phyloP scores from a whole-genome alignment of 1,284 basidiomycete species.

The Malassezia dermatis region DNA sequence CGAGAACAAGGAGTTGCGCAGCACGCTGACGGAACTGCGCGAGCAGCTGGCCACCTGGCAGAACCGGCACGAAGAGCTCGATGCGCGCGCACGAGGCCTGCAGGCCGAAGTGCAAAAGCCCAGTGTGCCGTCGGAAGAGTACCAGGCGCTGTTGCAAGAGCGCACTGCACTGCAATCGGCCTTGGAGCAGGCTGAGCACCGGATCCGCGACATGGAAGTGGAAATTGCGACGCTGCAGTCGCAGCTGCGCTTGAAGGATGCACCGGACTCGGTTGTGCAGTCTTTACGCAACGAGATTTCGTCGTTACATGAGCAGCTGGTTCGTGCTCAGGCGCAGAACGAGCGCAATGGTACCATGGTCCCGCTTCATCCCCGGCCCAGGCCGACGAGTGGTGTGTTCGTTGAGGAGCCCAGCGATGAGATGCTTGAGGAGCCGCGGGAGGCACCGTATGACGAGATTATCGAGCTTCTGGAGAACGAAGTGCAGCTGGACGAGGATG shows the following conservation, averaged over 20 bases:
- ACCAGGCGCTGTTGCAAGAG: constrained; percentile 64
- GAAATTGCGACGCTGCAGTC: constrained; percentile 61
- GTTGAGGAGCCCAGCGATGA: background rate
- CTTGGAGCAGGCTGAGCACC: constrained; percentile 65
- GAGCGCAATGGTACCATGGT: constrained; percentile 44
- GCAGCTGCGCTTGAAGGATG: constrained; percentile 57
- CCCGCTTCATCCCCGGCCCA: constrained; percentile 9
- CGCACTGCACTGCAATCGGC: constrained; percentile 74
- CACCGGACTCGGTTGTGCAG: constrained; percentile 50
- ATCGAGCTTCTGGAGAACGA: constrained; percentile 84
- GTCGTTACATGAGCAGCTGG: constrained; percentile 83
- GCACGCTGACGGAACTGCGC: constrained; percentile 66
- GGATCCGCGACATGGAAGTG: constrained; percentile 72
- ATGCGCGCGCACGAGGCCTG: constrained; percentile 63
- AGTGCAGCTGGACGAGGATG: constrained; percentile 84
- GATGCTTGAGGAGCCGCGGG: constrained; percentile 47
- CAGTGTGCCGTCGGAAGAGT: constrained; percentile 63
- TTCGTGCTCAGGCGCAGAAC: constrained; percentile 67
- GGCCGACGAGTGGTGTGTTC: background rate
- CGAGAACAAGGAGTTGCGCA: constrained; percentile 76
- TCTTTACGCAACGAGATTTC: constrained; percentile 85
- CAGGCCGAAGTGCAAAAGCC: constrained; percentile 62
- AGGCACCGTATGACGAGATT: constrained; percentile 88
- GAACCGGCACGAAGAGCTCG: constrained; percentile 78
- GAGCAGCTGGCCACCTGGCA: constrained; percentile 75